Evolutionary conservation across 176 grass and related monocot species (phyloP).

Genomic region (Musa troglodytarum): DNA sequence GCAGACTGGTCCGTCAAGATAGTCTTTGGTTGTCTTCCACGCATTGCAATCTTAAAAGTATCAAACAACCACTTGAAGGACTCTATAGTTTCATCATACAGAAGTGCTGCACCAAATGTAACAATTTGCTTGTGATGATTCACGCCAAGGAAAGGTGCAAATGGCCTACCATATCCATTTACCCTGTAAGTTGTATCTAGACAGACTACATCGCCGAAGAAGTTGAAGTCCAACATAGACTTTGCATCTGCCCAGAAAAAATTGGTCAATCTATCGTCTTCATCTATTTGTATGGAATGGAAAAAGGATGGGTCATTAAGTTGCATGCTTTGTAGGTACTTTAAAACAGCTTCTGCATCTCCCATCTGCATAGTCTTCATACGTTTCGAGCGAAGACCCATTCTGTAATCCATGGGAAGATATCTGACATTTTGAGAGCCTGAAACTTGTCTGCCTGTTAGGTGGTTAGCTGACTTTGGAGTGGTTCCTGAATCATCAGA

Average conservation of each 20-base stretch:
- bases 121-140: conserved; percentile 35
- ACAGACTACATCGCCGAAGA: conserved; percentile 28
- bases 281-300: conserved; percentile 22
- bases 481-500: conserved; percentile 30
- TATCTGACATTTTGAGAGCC: conserved; percentile 20
- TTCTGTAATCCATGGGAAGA: conserved; percentile 31
- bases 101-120: conserved; percentile 9
- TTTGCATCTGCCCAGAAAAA: conserved; percentile 30
- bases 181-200: conserved; percentile 29
- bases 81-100: conserved; percentile 28
- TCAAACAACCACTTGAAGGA: conserved; percentile 36
- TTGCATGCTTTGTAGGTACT: conserved; percentile 37
- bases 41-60: conserved; percentile 30
- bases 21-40: conserved; percentile 29
- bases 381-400: conserved; percentile 32
- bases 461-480: conserved; percentile 14
- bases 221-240: conserved; percentile 17
- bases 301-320: conserved; percentile 24
- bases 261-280: conserved; percentile 28
- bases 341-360: conserved; percentile 40
- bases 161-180: conserved; percentile 28
- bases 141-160: conserved; percentile 26
- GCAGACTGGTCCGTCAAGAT: conserved; percentile 24
- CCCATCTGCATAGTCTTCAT: conserved; percentile 35
- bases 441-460: conserved; percentile 5